Conservation (phyloP, 805 yeast genomes). For the Nakazawaea sp. region DNA sequence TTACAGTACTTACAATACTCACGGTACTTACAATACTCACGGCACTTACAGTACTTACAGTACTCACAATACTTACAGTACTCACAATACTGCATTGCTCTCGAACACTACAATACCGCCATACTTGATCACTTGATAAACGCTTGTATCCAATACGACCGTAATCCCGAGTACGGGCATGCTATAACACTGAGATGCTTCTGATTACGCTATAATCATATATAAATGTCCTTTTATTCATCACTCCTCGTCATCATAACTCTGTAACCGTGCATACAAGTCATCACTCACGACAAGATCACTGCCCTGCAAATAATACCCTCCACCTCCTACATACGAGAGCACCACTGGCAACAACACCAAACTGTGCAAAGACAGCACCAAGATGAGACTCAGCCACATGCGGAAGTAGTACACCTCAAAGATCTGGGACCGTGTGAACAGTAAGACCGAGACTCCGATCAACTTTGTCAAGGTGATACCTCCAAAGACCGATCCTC, state of each 20-base stretch:
- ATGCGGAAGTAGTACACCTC: conserved; percentile 89
- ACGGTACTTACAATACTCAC: too few relatives aligned
- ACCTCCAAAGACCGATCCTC: conserved; percentile 86
- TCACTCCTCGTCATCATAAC: conserved; percentile 1
- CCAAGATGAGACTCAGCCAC: conserved; percentile 79
- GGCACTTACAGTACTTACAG: too few relatives aligned
- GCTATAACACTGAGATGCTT: too few relatives aligned
- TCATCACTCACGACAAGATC: conserved; percentile 19
- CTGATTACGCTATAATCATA: too few relatives aligned
- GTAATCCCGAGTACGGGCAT: too few relatives aligned
- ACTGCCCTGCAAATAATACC: conserved; percentile 26
- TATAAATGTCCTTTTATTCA: not conserved
- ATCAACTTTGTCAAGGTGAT: conserved; percentile 84
- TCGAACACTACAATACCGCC: too few relatives aligned
- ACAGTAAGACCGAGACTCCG: conserved; percentile 82
- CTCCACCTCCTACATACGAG: conserved; percentile 55
- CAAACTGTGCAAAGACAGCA: conserved; percentile 76
- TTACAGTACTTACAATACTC: too few relatives aligned
- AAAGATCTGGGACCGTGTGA: conserved; percentile 81
- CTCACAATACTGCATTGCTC: too few relatives aligned
- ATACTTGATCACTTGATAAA: too few relatives aligned
- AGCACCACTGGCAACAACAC: conserved; percentile 73
- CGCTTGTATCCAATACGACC: too few relatives aligned
- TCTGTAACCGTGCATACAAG: conserved; percentile 15
- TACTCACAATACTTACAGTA: too few relatives aligned